These are phyloP conservation scores for Eremomyces bilateralis DNA, from an alignment of 495 filamentous ascomycete genomes.

Conservation along the genomic window DNA sequence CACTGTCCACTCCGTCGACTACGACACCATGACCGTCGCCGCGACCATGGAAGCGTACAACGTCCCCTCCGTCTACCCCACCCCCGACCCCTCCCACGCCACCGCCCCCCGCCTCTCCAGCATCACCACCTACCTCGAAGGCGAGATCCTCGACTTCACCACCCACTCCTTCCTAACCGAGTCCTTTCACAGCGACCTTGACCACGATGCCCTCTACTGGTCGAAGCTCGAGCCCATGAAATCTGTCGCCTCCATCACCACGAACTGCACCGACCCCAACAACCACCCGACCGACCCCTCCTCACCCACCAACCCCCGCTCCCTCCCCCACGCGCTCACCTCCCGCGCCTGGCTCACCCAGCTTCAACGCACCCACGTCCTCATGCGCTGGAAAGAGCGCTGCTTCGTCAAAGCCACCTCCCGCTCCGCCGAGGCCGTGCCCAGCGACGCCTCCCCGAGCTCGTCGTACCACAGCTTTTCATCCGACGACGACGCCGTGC, in stretches of 20 bases:
- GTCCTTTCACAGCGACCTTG: constrained; percentile 35
- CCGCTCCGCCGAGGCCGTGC: constrained; percentile 3
- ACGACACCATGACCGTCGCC: constrained; percentile 37
- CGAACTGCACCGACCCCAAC: no score
- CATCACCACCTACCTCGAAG: constrained; percentile 54
- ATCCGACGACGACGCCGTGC: constrained; percentile 1
- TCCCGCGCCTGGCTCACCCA: constrained; percentile 33
- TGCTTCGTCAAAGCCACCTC: constrained; percentile 32
- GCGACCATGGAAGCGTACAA: constrained; percentile 67
- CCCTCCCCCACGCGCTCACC: constrained; percentile 35
- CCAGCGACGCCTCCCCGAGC: not conserved
- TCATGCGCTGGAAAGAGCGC: constrained; percentile 68
- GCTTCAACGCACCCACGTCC: constrained; percentile 36
- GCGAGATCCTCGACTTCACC: constrained; percentile 57
- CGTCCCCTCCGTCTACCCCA: constrained; percentile 24
- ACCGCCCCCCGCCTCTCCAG: constrained; percentile 25
- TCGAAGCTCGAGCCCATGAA: constrained; percentile 45
- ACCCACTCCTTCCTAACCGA: constrained; percentile 45
- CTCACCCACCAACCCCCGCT: constrained; percentile 28
- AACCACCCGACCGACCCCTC: no score
- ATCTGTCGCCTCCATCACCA: constrained; percentile 20
- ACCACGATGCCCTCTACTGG: constrained; percentile 50
- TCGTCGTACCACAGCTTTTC: not conserved
- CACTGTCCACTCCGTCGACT: constrained; percentile 46
- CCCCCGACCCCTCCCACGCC: not conserved